Evolutionary conservation across 2,329 filamentous ascomycete genomes (phyloP).

Genomic region (Leptographium wingfieldii): DNA sequence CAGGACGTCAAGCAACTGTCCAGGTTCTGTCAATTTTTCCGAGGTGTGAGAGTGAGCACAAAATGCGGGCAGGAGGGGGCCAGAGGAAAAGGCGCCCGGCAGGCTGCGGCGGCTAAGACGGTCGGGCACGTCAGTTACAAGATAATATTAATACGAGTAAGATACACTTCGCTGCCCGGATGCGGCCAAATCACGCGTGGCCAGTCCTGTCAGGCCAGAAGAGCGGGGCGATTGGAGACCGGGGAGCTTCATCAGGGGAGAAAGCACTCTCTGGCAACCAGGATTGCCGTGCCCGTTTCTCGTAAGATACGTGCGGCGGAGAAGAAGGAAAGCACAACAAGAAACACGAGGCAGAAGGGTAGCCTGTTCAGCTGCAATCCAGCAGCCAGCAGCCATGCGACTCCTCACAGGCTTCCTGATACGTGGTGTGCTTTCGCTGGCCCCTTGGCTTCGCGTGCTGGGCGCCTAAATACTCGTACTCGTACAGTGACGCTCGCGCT

Average conservation of each 20-base stretch:
- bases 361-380: background rate
- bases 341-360: background rate
- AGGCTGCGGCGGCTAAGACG: background rate
- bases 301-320: background rate
- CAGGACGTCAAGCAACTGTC: no score
- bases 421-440: background rate
- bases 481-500: background rate
- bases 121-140: background rate
- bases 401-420: background rate
- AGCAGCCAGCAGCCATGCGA: background rate
- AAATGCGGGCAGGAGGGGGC: background rate
- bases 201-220: background rate
- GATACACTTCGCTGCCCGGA: background rate
- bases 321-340: background rate
- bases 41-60: background rate
- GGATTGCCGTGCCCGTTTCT: no score
- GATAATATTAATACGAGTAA: background rate
- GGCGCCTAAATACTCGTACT: background rate
- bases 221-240: background rate
- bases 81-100: background rate
- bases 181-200: background rate
- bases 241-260: background rate
- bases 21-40: background rate
- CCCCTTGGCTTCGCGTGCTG: background rate
- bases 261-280: background rate